Base-by-base conservation (phyloP, 805 yeast species). In the Kregervanrija pseudodelftensis region DNA sequence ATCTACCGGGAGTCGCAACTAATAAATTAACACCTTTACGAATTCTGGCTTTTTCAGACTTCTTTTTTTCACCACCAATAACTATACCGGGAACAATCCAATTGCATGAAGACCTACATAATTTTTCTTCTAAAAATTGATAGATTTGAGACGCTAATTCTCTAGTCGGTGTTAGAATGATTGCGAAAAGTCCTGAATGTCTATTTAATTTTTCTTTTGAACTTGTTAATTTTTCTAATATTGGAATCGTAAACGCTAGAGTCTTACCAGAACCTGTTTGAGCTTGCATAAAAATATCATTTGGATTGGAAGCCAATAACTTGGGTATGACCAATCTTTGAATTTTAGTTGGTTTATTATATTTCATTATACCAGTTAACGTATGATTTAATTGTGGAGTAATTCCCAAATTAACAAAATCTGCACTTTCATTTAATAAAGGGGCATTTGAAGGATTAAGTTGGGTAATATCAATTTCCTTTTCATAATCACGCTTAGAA, bases 251-350 rank as follows among this genome's bases (percentile, higher is more conserved):
- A 60, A 85, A 95, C 0, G 98, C 82, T 45, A 93, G 65, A 0
- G 99, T 93, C 64, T 93, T 93, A 64, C 99, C 99, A 0, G 98
- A 90, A 43, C 99, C 99, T 0, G 99, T 93, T 65, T 95, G 97
- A 0, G 99, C 96, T 59, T 89, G 95, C 39, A 93, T 85, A 53
- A 93, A 85, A 45, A 89, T 67, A 64, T 93, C 99, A 31, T 69
- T 64, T 3, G 50, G 47, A 33, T 42, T 47, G n/a, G 46, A 43
- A 1, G 68, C 59, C 7, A 76, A 53, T 30, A 80, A 60, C 42
- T 70, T 69, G 15, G 98, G 96, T 9, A 89, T 69, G 0, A 85
- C 93, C 5, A 83, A 66, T 51, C 87, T 74, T 65, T 93, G 99
- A 52, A 93, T 87, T 53, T 78, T 79, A 0, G 99, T 95, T 2